These are phyloP conservation scores for Telfairia occidentalis DNA, from an alignment of 331 rosid species.

Conservation along the genomic window DNA sequence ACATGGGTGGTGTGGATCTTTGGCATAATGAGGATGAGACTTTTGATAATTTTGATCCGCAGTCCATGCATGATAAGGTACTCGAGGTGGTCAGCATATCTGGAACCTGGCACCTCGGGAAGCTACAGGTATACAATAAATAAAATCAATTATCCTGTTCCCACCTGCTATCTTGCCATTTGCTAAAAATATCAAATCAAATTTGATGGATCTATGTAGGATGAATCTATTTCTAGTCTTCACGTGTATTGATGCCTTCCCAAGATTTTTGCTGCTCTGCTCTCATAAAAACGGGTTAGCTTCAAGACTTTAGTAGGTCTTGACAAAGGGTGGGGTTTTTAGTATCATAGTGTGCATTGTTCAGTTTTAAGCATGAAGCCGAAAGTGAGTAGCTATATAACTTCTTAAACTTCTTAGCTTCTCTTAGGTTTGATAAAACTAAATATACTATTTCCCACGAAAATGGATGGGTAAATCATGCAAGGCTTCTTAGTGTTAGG, in stretches of 20 bases:
- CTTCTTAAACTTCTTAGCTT: background rate
- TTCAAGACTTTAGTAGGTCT: background rate
- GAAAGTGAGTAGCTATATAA: background rate
- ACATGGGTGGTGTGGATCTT: slow-evolving; percentile 99
- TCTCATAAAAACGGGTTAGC: background rate
- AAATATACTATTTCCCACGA: background rate
- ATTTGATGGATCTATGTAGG: background rate
- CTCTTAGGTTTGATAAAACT: background rate
- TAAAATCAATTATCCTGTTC: background rate
- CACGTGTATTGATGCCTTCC: background rate
- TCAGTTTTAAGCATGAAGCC: background rate
- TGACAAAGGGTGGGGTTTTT: background rate
- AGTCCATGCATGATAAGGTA: slow-evolving; percentile 93
- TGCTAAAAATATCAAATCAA: background rate
- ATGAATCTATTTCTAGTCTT: slow-evolving; percentile 1
- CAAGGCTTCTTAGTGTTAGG: background rate
- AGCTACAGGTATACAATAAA: slow-evolving; percentile 64
- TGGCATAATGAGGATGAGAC: slow-evolving; percentile 97
- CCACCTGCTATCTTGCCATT: background rate
- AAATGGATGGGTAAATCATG: background rate
- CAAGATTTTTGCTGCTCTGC: background rate
- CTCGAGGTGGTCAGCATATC: slow-evolving; percentile 98
- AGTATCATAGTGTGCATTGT: background rate
- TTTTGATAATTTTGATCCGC: slow-evolving; percentile 88
- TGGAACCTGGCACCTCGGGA: slow-evolving; percentile 99